Evolutionary conservation across 2,329 filamentous ascomycete genomes (phyloP).

Genomic region (Pyricularia pennisetigena): DNA sequence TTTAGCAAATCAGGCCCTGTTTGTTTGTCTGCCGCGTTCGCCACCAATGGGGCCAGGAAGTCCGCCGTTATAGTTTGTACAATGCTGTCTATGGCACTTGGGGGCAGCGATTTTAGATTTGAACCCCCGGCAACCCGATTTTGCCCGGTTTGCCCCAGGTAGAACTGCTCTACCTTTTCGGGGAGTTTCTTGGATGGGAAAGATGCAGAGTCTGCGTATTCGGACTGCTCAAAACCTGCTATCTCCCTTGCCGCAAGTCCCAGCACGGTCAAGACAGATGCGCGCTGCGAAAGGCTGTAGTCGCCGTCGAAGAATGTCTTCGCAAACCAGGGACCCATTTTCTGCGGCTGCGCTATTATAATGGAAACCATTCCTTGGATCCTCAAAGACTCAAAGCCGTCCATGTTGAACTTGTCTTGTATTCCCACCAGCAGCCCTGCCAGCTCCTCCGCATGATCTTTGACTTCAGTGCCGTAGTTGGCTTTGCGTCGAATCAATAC

Average conservation of each 20-base stretch:
- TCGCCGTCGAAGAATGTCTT: constrained; percentile 86
- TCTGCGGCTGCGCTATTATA: constrained; percentile 62
- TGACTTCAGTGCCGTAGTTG: constrained; percentile 79
- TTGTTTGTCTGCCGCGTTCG: constrained; percentile 67
- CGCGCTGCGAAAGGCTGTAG: constrained; percentile 77
- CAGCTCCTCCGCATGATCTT: constrained; percentile 73
- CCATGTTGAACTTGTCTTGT: constrained; percentile 76
- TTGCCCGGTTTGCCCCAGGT: constrained; percentile 29
- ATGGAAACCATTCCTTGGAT: constrained; percentile 77
- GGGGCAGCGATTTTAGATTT: constrained; percentile 37
- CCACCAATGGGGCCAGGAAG: constrained; percentile 75
- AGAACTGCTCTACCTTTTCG: constrained; percentile 61
- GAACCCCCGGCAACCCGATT: constrained; percentile 10
- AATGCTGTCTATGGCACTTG: constrained; percentile 57
- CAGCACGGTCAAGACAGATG: constrained; percentile 69
- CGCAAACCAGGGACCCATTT: constrained; percentile 77
- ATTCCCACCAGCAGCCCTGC: constrained; percentile 68
- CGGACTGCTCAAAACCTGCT: constrained; percentile 58
- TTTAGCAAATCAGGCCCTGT: constrained; percentile 80
- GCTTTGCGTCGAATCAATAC: constrained; percentile 79
- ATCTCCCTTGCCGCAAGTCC: constrained; percentile 78
- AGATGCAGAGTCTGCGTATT: constrained; percentile 34
- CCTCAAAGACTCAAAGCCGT: constrained; percentile 64
- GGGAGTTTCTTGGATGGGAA: constrained; percentile 82
- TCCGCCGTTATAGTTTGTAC: constrained; percentile 56